Percentiles rank a stretch among this genome's conserved stretches.
phyloP scores from a whole-genome alignment of 345 rosid genomes.

The Dipteronia dyeriana region DNA sequence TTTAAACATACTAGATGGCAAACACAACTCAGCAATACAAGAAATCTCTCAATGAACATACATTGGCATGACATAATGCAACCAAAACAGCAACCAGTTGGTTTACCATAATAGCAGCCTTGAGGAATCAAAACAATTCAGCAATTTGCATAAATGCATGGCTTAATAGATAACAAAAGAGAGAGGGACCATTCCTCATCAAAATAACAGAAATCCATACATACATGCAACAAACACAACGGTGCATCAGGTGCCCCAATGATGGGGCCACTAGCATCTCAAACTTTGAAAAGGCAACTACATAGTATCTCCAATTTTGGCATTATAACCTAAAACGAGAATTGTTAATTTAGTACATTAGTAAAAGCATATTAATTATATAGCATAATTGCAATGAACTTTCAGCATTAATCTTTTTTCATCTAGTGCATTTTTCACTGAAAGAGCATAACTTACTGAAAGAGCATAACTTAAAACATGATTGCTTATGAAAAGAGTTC shows the following conservation, averaged over 20 bases:
- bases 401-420: background rate
- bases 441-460: background rate
- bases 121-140: background rate
- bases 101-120: background rate
- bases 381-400: background rate
- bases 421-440: background rate
- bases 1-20: background rate
- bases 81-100: too few relatives aligned
- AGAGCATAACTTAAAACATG: background rate
- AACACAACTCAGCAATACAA: background rate
- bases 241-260: background rate
- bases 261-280: background rate
- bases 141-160: background rate
- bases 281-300: constrained; percentile 1
- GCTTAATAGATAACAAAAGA: background rate
- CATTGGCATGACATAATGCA: background rate
- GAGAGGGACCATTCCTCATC: background rate
- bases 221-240: background rate
- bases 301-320: background rate
- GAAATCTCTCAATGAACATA: background rate
- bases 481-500: background rate
- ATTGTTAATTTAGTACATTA: background rate
- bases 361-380: background rate
- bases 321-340: background rate
- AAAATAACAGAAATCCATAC: background rate